Base-by-base conservation (phyloP, 2,329 filamentous ascomycete species). In the Taxawa tesnikishii region DNA sequence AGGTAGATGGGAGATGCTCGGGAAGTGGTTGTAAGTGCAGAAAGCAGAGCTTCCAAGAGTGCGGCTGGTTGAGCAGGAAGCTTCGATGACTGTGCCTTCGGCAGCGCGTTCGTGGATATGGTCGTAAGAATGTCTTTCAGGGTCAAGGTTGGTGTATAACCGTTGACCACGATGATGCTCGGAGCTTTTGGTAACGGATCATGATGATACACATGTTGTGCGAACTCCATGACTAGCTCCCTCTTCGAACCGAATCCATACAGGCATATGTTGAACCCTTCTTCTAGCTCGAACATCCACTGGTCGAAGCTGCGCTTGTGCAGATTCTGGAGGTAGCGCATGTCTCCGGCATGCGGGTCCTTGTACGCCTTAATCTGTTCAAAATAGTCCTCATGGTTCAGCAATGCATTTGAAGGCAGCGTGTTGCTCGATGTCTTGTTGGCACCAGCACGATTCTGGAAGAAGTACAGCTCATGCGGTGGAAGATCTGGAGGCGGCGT, bases 221-320 rank as follows among this genome's bases (percentile, higher is more conserved):
- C 85, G 51, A 94, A 92, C 26, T 71, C 67, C 38, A 78, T 73
- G 7, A 88, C 64, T 1, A 96, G 69, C 3, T 65, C 60, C 19
- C 82, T 70, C 56, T 98, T 98, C 3, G 85, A 93, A 1, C 90
- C 90, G 52, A 84, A 93, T 17, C 90, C 90, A 52, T 92, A 94
- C 0, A 94, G 60, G 50, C 90, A 94, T 31, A 96, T 65, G 47
- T 83, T 85, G 63, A 94, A 96, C 14, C 77, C 76, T 52, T 94
- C 75, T 4, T 75, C 67, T 11, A 96, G 69, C 60, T 98, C 90
- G 52, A 96, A 94, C 1, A 70, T 62, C 90, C 90, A 98, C 52
- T 96, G 90, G 2, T 79, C 71, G 52, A 94, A 96, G 1, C 81
- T 84, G 38, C 80, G 74, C 27, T 74, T 65, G 51, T 96, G 88